Conservation (phyloP, 176 grass and related monocot genomes). For the Eleusine indica region DNA sequence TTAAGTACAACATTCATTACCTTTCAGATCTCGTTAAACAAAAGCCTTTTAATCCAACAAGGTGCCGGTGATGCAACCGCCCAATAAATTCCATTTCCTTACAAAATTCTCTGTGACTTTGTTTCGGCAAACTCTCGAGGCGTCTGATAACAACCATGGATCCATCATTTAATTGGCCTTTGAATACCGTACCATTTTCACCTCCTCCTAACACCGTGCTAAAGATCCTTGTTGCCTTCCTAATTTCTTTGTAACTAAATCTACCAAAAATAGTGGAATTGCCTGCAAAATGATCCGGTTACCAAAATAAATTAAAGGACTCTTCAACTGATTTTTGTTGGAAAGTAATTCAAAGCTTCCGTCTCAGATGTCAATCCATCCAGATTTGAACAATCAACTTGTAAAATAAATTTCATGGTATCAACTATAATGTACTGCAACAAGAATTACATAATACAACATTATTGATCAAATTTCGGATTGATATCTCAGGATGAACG, state of each 20-base stretch:
- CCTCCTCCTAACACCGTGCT: slow-evolving; percentile 52
- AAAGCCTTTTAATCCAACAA: slow-evolving; percentile 84
- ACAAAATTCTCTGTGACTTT: slow-evolving; percentile 63
- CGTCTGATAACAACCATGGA: slow-evolving; percentile 66
- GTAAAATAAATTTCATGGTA: slow-evolving; percentile 14
- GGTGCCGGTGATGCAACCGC: slow-evolving; percentile 87
- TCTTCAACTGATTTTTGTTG: slow-evolving; percentile 13
- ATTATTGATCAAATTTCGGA: slow-evolving; percentile 20
- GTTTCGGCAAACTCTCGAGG: slow-evolving; percentile 55
- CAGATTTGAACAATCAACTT: slow-evolving; percentile 9
- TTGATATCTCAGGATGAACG: not conserved
- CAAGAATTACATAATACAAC: not conserved
- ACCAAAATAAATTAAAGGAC: slow-evolving; percentile 26
- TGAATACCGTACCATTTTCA: slow-evolving; percentile 63
- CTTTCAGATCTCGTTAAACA: slow-evolving; percentile 73
- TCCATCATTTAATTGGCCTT: slow-evolving; percentile 78
- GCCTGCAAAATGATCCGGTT: slow-evolving; percentile 60
- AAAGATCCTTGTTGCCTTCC: slow-evolving; percentile 81
- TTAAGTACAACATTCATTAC: slow-evolving; percentile 42
- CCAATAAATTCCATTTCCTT: slow-evolving; percentile 89
- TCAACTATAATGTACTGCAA: not conserved
- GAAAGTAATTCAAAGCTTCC: slow-evolving; percentile 21
- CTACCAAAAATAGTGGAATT: slow-evolving; percentile 58
- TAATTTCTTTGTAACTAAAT: slow-evolving; percentile 79
- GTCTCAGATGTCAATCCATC: slow-evolving; percentile 6